Conservation (phyloP, 441 rosid genomes). For the Pelargonium myrrhifolium region DNA sequence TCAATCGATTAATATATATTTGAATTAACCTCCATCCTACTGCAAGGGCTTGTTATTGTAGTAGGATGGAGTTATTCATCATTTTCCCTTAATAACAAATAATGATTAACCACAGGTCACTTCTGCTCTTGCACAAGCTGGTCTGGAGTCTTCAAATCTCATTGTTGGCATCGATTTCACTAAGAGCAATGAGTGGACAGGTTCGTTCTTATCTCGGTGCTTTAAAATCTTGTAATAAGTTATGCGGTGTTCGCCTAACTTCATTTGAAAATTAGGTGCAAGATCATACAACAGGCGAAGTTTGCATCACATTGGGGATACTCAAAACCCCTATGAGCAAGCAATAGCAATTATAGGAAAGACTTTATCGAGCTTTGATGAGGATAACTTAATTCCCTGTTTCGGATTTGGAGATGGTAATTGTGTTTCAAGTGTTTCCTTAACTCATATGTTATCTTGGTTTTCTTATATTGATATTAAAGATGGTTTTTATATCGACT, state of each 20-base stretch:
- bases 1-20: too few relatives aligned
- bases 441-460: background rate
- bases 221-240: slow-evolving; percentile 58
- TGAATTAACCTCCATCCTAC: too few relatives aligned
- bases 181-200: slow-evolving; percentile 81
- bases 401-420: slow-evolving; percentile 72
- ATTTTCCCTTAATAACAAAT: background rate
- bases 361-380: slow-evolving; percentile 62
- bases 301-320: slow-evolving; percentile 49
- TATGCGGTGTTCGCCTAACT: slow-evolving; percentile 2
- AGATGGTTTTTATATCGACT: slow-evolving; percentile 14
- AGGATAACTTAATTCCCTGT: slow-evolving; percentile 70
- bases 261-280: slow-evolving; percentile 34
- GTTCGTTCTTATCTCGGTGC: slow-evolving; percentile 26
- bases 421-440: background rate
- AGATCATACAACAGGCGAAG: slow-evolving; percentile 52
- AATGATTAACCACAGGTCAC: slow-evolving; percentile 55
- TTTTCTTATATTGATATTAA: slow-evolving; percentile 3
- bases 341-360: slow-evolving; percentile 66
- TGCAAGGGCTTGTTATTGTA: too few relatives aligned
- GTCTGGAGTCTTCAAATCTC: slow-evolving; percentile 69
- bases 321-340: slow-evolving; percentile 59
- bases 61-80: too few relatives aligned
- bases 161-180: slow-evolving; percentile 72
- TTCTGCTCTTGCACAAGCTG: slow-evolving; percentile 53